These are phyloP conservation scores for Taphrina flavorubra DNA, from an alignment of 1,139 yeast genomes.

Conservation along the genomic window DNA sequence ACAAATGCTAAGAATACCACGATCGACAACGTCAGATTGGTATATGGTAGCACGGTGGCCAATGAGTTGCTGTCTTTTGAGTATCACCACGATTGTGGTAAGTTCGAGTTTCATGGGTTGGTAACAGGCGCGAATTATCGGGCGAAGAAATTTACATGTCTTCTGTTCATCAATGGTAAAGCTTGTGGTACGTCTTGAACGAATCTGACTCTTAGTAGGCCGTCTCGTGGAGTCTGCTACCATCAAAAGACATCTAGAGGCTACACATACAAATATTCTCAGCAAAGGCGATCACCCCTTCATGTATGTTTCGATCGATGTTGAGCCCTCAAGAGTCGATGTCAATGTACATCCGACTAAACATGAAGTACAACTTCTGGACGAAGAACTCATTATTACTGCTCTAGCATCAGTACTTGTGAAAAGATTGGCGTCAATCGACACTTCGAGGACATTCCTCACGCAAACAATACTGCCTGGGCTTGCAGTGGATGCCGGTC, in stretches of 20 bases:
- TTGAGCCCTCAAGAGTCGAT: constrained; percentile 74
- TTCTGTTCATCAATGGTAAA: constrained; percentile 74
- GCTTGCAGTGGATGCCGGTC: constrained; percentile 20
- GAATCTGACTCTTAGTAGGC: constrained; percentile 50
- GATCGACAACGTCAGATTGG: constrained; percentile 71
- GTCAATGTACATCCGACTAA: constrained; percentile 97
- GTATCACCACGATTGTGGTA: constrained; percentile 48
- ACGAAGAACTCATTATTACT: constrained; percentile 85
- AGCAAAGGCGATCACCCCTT: constrained; percentile 86
- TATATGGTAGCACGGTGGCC: constrained; percentile 76
- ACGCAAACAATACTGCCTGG: constrained; percentile 56
- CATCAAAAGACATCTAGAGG: constrained; percentile 67
- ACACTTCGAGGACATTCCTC: constrained; percentile 70
- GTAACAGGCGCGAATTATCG: constrained; percentile 74
- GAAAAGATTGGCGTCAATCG: constrained; percentile 62
- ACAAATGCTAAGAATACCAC: constrained; percentile 49
- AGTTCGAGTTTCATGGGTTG: constrained; percentile 59
- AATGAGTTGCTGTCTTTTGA: constrained; percentile 64
- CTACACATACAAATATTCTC: constrained; percentile 67
- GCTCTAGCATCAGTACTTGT: constrained; percentile 61
- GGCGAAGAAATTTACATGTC: constrained; percentile 69
- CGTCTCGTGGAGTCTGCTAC: constrained; percentile 86
- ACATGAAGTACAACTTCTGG: constrained; percentile 82
- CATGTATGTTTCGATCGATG: constrained; percentile 69
- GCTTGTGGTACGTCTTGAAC: too few species aligned